Evolutionary conservation across 306 rosid genomes (phyloP).

Genomic region (Abrus pulchellus): DNA sequence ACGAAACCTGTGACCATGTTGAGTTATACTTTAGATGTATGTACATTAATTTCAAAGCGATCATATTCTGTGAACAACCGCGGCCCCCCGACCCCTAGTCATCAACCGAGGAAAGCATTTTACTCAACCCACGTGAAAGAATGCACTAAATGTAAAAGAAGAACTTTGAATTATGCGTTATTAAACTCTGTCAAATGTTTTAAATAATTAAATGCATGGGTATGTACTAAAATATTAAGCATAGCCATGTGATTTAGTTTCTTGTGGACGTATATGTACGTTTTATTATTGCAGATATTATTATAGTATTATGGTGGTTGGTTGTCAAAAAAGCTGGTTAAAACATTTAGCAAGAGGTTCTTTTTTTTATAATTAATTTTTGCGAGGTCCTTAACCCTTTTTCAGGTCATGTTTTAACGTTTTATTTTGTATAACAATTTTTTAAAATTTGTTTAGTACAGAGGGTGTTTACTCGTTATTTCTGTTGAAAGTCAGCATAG

Average conservation of each 20-base stretch:
- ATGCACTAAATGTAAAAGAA: not conserved
- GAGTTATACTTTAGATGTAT: not conserved
- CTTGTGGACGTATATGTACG: not conserved
- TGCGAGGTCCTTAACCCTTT: not conserved
- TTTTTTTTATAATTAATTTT: not conserved
- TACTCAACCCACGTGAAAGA: slow-evolving; percentile 42
- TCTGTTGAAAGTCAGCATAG: slow-evolving; percentile 63
- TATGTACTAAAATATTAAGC: slow-evolving; percentile 13
- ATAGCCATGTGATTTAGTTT: slow-evolving; percentile 39
- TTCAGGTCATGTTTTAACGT: not conserved
- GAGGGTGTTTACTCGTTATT: slow-evolving; percentile 57
- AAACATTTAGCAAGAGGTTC: slow-evolving; percentile 11
- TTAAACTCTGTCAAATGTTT: slow-evolving; percentile 32
- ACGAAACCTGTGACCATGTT: slow-evolving; percentile 42
- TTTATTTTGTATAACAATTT: slow-evolving; percentile 21
- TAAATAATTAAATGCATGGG: not conserved
- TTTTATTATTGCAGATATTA: not conserved
- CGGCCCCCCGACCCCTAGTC: not conserved
- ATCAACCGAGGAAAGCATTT: slow-evolving; percentile 9
- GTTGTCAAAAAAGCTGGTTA: slow-evolving; percentile 32
- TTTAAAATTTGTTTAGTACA: slow-evolving; percentile 1
- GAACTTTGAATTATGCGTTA: slow-evolving; percentile 29
- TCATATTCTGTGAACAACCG: slow-evolving; percentile 32
- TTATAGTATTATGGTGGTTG: slow-evolving; percentile 28
- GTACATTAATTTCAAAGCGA: slow-evolving; percentile 20